A percentile compares a stretch with the other conserved stretches of the same genome.
Evolutionary conservation across 139 green algal species (phyloP).

Genomic region (Chlorella sp.): DNA sequence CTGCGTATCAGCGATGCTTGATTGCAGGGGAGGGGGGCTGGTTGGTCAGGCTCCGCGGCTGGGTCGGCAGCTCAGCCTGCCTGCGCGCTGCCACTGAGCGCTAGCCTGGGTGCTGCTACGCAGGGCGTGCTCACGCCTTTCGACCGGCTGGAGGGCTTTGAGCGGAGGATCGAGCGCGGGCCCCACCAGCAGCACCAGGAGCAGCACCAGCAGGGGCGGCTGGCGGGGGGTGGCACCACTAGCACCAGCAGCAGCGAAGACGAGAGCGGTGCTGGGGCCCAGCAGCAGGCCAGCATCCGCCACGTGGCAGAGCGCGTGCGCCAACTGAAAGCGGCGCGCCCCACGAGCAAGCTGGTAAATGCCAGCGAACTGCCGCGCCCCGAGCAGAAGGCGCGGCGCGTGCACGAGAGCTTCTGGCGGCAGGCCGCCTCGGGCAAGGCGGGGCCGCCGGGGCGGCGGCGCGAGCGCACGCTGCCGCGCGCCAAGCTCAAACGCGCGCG

Average conservation of each 20-base stretch:
- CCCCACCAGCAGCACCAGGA: neutral
- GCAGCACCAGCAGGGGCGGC: neutral
- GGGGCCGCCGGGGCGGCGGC: constrained; percentile 7
- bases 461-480: constrained; percentile 38
- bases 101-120: neutral
- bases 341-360: constrained; percentile 51
- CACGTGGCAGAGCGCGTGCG: constrained; percentile 45
- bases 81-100: neutral
- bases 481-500: constrained; percentile 8
- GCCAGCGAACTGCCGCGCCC: constrained; percentile 52
- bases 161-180: constrained; percentile 50
- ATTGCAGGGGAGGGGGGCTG: neutral
- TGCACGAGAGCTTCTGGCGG: constrained; percentile 56
- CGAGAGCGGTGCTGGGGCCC: too few relatives aligned
- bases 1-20: neutral
- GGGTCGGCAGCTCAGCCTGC: neutral
- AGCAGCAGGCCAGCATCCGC: constrained; percentile 28
- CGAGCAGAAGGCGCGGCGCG: too few relatives aligned
- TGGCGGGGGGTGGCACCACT: neutral
- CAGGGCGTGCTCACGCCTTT: constrained; percentile 89
- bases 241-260: neutral
- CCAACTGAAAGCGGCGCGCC: constrained; percentile 28
- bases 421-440: constrained; percentile 13
- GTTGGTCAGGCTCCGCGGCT: neutral
- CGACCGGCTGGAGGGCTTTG: constrained; percentile 79